A percentile compares a stretch with the other conserved stretches of the same genome.
phyloP scores from a whole-genome alignment of 768 basidiomycete species.

The Chalciporus chontae region DNA sequence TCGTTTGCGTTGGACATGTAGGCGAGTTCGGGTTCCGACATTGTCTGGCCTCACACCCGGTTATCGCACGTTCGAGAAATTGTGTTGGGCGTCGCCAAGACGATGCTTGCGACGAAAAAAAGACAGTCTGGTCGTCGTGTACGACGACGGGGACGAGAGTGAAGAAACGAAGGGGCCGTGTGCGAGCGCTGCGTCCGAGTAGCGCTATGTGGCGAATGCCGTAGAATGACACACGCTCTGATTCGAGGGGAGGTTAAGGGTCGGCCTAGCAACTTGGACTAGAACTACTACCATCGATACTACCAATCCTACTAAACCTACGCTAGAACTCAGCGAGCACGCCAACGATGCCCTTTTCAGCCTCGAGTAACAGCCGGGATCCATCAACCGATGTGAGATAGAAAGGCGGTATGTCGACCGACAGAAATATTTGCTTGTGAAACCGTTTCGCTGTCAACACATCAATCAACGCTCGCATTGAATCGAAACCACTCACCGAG shows the following conservation, averaged over 20 bases:
- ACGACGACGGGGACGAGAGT: slow-evolving; percentile 14
- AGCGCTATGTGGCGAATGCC: slow-evolving; percentile 16
- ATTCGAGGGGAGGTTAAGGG: slow-evolving; percentile 25
- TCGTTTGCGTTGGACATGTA: slow-evolving; percentile 79
- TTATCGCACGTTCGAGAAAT: background rate
- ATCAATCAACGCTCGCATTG: background rate
- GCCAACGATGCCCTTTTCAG: slow-evolving; percentile 59
- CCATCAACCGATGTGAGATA: slow-evolving; percentile 45
- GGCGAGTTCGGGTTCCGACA: slow-evolving; percentile 73
- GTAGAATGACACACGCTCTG: slow-evolving; percentile 9
- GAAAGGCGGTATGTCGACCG: slow-evolving; percentile 52
- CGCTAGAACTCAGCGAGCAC: slow-evolving; percentile 40
- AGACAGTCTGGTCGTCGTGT: slow-evolving; percentile 8
- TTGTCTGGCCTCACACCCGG: slow-evolving; percentile 27
- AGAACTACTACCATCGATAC: slow-evolving; percentile 1
- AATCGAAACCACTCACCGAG: slow-evolving; percentile 52
- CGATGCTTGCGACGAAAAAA: background rate
- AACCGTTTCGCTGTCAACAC: slow-evolving; percentile 54
- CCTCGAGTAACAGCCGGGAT: slow-evolving; percentile 45
- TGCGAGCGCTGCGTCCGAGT: slow-evolving; percentile 1
- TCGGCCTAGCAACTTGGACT: slow-evolving; percentile 23
- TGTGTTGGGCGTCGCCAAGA: slow-evolving; percentile 1
- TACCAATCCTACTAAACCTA: background rate
- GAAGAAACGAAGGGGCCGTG: slow-evolving; percentile 11
- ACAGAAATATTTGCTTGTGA: slow-evolving; percentile 67